phyloP scores from a whole-genome alignment of 78 protist species.

The Monosiga brevicollis region DNA sequence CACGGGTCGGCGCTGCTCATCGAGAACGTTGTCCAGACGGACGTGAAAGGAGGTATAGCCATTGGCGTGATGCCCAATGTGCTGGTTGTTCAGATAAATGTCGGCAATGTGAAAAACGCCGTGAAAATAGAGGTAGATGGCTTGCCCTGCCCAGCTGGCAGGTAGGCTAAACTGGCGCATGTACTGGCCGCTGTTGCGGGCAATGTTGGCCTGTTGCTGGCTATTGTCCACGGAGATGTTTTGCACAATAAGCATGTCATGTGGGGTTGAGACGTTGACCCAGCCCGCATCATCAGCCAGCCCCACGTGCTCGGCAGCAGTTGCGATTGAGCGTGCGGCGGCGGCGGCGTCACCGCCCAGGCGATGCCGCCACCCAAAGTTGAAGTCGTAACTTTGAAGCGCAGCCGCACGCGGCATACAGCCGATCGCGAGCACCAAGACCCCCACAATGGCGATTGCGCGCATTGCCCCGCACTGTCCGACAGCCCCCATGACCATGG shows the following conservation, averaged over 20 bases:
- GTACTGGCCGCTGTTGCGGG: constrained; percentile 18
- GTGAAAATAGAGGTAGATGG: constrained; percentile 11
- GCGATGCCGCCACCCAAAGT: too few relatives aligned
- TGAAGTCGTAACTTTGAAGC: too few relatives aligned
- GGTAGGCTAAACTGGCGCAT: constrained; percentile 13
- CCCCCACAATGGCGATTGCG: too few relatives aligned
- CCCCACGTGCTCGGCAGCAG: background rate
- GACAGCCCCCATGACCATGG: too few relatives aligned
- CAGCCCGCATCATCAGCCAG: constrained; percentile 16
- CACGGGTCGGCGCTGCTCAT: background rate
- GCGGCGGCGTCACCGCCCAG: background rate
- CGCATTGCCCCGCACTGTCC: too few relatives aligned
- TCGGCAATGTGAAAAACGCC: constrained; percentile 1
- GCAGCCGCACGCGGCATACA: too few relatives aligned
- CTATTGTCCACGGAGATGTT: background rate
- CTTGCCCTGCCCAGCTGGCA: background rate
- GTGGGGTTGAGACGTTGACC: constrained; percentile 6
- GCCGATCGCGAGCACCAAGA: too few relatives aligned
- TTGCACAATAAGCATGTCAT: constrained; percentile 5
- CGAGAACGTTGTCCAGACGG: constrained; percentile 15
- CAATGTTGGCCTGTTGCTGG: constrained; percentile 1
- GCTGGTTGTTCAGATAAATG: constrained; percentile 12
- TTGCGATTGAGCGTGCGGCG: background rate
- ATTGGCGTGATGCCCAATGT: background rate
- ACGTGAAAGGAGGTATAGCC: constrained; percentile 28